Base-by-base conservation (phyloP, 441 rosid species). In the Mallotus repandus region DNA sequence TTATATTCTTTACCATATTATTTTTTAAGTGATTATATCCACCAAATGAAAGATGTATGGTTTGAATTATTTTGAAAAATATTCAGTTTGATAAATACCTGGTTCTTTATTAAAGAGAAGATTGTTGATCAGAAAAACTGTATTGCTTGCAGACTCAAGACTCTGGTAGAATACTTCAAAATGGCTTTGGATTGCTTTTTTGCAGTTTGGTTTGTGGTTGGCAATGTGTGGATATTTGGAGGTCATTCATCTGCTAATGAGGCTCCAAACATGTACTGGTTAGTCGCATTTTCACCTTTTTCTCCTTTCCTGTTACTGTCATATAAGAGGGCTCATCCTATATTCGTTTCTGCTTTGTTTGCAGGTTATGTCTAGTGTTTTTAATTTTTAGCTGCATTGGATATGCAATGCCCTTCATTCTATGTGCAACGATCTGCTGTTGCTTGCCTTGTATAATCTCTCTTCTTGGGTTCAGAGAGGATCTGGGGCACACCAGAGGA, bases 221-320 rank as follows among this genome's bases (percentile, higher is more conserved):
- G 99, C 80, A 93, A 96, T 49, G 99, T 96, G 21, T 96, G 98
- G 99, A 90, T 91, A 74, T 96, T 96, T 78, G 99, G 99, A 61
- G 98, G 99, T 41, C 98, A 91, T 78, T 82, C 99, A 66, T 91
- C 99, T 74, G 88, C 93, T 62, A 49, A 69, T 14, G 98, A 93
- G 76, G 97, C 98, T 76, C 99, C 99, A 50, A 93, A 93, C 78
- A 79, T 96, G 92, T 96, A 96, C 89, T 91, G 99, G 99, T 96
- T 29, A 0, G 38, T 63, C 25, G 14, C 38, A 67, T 25, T 59
- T 16, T 52, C 46, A 5, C 5, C 46, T 8, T 25, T 25, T 25
- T 25, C 29, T 25, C 66, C 50, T 61, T 19, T 29, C 66, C 22
- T 16, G 12, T 54, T 29, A 25, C 60, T 70, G 50, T 52, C 66